Conservation (phyloP, 177 flowering plant species). For the Vitis hybrid region DNA sequence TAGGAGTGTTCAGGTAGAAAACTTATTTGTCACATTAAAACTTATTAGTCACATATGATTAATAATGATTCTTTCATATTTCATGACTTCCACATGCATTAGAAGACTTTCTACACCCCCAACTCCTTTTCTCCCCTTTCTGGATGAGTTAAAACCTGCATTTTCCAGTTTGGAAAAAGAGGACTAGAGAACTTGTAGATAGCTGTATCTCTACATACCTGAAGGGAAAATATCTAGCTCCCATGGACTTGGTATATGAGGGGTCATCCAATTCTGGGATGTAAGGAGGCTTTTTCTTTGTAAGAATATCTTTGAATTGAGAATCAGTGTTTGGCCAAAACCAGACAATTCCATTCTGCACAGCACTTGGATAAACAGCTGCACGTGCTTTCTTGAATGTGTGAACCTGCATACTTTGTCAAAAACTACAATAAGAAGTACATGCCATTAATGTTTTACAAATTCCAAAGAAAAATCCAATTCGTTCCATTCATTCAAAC, state of each 20-base stretch:
- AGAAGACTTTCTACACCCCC: too few species aligned
- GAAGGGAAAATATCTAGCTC: constrained; percentile 70
- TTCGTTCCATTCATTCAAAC: too few species aligned
- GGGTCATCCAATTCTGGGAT: constrained; percentile 86
- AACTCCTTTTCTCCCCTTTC: too few species aligned
- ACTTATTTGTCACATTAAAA: neutral
- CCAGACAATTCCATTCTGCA: constrained; percentile 87
- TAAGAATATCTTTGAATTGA: constrained; percentile 54
- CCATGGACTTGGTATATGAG: constrained; percentile 50
- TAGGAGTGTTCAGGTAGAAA: neutral
- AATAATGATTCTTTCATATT: too few species aligned
- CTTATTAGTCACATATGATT: too few species aligned
- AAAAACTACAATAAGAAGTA: neutral
- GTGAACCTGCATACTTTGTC: constrained; percentile 51
- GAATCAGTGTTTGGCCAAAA: constrained; percentile 89
- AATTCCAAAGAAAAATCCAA: too few species aligned
- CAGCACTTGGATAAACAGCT: constrained; percentile 73
- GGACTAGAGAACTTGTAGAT: neutral
- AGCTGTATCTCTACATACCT: constrained; percentile 49
- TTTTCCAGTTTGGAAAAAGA: neutral
- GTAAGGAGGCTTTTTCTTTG: constrained; percentile 63
- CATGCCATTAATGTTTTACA: too few species aligned
- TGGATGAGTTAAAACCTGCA: too few species aligned
- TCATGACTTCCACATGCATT: too few species aligned
- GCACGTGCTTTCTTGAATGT: constrained; percentile 83